A percentile compares a stretch with the other conserved stretches of the same genome.
These are phyloP conservation scores for Nadsonia fulvescens DNA, from an alignment of 805 yeast species.

Conservation along the genomic window DNA sequence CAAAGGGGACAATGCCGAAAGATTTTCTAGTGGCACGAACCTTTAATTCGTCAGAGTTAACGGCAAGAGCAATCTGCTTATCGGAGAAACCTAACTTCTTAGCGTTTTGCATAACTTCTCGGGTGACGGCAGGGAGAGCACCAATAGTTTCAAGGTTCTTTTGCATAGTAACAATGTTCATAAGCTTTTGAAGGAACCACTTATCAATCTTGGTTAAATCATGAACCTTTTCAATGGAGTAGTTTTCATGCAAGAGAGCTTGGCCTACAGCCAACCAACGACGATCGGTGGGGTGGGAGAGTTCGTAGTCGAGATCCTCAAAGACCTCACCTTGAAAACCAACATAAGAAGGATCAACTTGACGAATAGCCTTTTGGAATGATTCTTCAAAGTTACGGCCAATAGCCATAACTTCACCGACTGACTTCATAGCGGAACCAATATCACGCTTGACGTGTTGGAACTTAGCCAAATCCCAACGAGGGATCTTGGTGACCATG, in stretches of 20 bases:
- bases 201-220: slow-evolving; percentile 84
- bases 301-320: slow-evolving; percentile 45
- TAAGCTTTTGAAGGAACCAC: slow-evolving; percentile 87
- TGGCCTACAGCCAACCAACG: slow-evolving; percentile 98
- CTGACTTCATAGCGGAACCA: slow-evolving; percentile 95
- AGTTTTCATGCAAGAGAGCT: slow-evolving; percentile 80
- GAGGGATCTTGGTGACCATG: slow-evolving; percentile 91
- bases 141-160: slow-evolving; percentile 53
- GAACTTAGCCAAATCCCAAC: slow-evolving; percentile 95
- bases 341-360: slow-evolving; percentile 75
- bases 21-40: slow-evolving; percentile 71
- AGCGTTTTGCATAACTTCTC: slow-evolving; percentile 57
- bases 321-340: slow-evolving; percentile 80
- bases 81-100: slow-evolving; percentile 93
- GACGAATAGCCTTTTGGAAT: slow-evolving; percentile 92
- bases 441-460: slow-evolving; percentile 86
- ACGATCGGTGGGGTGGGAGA: slow-evolving; percentile 83
- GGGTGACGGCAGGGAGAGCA: slow-evolving; percentile 38
- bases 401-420: slow-evolving; percentile 98
- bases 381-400: slow-evolving; percentile 97
- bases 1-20: slow-evolving; percentile 74
- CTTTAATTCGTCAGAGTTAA: slow-evolving; percentile 55
- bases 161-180: slow-evolving; percentile 85
- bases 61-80: slow-evolving; percentile 71
- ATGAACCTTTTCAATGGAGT: slow-evolving; percentile 82